phyloP scores from a whole-genome alignment of 805 yeast species.

The Millerozyma miso region DNA sequence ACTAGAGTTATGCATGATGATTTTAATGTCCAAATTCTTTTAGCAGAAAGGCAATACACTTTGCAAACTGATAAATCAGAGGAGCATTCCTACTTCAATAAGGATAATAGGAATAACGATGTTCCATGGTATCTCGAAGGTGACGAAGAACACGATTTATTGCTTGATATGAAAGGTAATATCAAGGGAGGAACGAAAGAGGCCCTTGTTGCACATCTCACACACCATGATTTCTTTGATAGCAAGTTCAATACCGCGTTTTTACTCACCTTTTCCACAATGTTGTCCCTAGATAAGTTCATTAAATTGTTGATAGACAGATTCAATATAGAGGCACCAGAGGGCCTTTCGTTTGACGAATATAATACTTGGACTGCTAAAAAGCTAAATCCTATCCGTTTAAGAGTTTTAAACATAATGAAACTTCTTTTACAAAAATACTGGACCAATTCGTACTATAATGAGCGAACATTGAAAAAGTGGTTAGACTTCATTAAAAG shows the following conservation, averaged over 20 bases:
- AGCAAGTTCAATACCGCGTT: conserved; percentile 64
- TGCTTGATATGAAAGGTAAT: conserved; percentile 63
- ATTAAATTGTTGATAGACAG: conserved; percentile 56
- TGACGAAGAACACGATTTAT: conserved; percentile 53
- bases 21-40: conserved; percentile 54
- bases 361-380: conserved; percentile 71
- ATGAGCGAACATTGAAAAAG: conserved; percentile 33
- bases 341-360: conserved; percentile 79
- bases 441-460: conserved; percentile 63
- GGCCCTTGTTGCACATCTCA: conserved; percentile 75
- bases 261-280: conserved; percentile 70
- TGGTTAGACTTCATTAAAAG: conserved; percentile 30
- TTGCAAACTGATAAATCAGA: conserved; percentile 33
- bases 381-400: conserved; percentile 64
- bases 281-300: conserved; percentile 63
- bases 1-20: conserved; percentile 76
- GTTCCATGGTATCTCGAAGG: conserved; percentile 71
- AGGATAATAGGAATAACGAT: conserved; percentile 35
- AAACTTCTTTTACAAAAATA: conserved; percentile 61
- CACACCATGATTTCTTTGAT: conserved; percentile 65
- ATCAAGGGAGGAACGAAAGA: conserved; percentile 80
- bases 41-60: conserved; percentile 44
- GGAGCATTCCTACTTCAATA: conserved; percentile 30
- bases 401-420: conserved; percentile 63
- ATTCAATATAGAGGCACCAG: conserved; percentile 76